Conservation (phyloP, 768 basidiomycete species). For the Leccinum boreale region DNA sequence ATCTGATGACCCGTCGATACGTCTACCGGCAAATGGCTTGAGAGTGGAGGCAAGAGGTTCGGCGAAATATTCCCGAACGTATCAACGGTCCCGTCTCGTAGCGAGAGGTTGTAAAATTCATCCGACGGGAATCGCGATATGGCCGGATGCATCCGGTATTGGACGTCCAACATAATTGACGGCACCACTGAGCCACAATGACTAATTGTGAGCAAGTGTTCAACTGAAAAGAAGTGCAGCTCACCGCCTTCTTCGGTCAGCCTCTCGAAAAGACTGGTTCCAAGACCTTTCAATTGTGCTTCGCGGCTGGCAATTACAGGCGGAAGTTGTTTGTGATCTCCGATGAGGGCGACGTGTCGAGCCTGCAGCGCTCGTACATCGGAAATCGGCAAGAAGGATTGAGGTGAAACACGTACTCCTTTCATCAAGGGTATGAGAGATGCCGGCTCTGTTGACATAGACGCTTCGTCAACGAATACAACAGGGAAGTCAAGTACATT, state of each 20-base stretch:
- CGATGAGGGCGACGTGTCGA: slow-evolving; percentile 81
- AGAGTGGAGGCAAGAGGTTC: slow-evolving; percentile 59
- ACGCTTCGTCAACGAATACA: slow-evolving; percentile 92
- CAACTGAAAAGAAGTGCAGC: slow-evolving; percentile 26
- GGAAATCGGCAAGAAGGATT: slow-evolving; percentile 4
- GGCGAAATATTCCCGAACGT: slow-evolving; percentile 41
- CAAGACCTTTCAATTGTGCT: slow-evolving; percentile 70
- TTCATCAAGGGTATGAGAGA: slow-evolving; percentile 91
- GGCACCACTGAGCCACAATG: slow-evolving; percentile 57
- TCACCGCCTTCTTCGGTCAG: slow-evolving; percentile 78
- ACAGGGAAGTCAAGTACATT: slow-evolving; percentile 84
- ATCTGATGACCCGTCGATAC: slow-evolving; percentile 40
- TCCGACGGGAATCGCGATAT: slow-evolving; percentile 84
- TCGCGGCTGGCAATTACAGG: slow-evolving; percentile 80
- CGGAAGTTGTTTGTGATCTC: slow-evolving; percentile 96
- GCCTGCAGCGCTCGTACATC: slow-evolving; percentile 45
- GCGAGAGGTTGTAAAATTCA: slow-evolving; percentile 72
- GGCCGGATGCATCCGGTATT: slow-evolving; percentile 93
- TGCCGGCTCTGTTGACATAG: slow-evolving; percentile 94
- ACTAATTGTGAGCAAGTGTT: slow-evolving; percentile 7
- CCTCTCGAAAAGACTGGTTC: slow-evolving; percentile 83
- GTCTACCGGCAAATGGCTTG: slow-evolving; percentile 45
- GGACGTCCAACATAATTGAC: slow-evolving; percentile 88
- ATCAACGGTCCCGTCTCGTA: slow-evolving; percentile 77
- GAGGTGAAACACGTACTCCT: slow-evolving; percentile 60